Evolutionary conservation across 768 basidiomycete genomes (phyloP).

Genomic region (Gelatoporia subvermispora): DNA sequence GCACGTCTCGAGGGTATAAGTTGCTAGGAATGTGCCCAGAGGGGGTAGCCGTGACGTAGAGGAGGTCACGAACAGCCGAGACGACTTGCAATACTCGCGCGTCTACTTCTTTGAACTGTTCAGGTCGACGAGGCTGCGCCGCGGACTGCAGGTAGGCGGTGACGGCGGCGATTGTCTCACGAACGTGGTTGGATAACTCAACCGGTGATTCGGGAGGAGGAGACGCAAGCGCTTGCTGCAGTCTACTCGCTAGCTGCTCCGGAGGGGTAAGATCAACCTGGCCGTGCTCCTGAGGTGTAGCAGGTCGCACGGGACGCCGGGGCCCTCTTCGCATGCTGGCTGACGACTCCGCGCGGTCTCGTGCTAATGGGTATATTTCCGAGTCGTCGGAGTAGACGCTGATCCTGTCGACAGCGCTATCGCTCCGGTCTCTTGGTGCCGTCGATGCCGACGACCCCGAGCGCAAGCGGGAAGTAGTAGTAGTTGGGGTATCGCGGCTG

Average conservation of each 20-base stretch:
- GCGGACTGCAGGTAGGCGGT: slow-evolving; percentile 53
- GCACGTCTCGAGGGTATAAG: slow-evolving; percentile 45
- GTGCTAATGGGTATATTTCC: slow-evolving; percentile 53
- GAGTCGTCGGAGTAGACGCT: slow-evolving; percentile 82
- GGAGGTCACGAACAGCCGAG: slow-evolving; percentile 68
- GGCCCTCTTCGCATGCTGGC: slow-evolving; percentile 3
- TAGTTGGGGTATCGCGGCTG: slow-evolving; percentile 4
- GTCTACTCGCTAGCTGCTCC: slow-evolving; percentile 60
- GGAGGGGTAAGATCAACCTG: slow-evolving; percentile 45
- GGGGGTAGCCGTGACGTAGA: slow-evolving; percentile 39
- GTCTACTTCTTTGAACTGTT: slow-evolving; percentile 58
- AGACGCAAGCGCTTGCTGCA: slow-evolving; percentile 58
- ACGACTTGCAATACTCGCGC: slow-evolving; percentile 59
- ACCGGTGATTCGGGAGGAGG: slow-evolving; percentile 53
- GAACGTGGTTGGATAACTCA: slow-evolving; percentile 55
- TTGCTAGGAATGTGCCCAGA: slow-evolving; percentile 55
- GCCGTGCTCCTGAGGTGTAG: slow-evolving; percentile 2
- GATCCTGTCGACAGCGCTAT: slow-evolving; percentile 36
- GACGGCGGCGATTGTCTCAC: slow-evolving; percentile 58
- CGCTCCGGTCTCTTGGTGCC: slow-evolving; percentile 23
- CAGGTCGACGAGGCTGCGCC: slow-evolving; percentile 40
- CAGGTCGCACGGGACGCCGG: background rate
- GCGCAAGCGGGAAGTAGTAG: slow-evolving; percentile 16
- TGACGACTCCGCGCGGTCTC: slow-evolving; percentile 13
- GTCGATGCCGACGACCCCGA: slow-evolving; percentile 31